Evolutionary conservation across 2,329 filamentous ascomycete species (phyloP).

Genomic region (Xylariaceae sp.): DNA sequence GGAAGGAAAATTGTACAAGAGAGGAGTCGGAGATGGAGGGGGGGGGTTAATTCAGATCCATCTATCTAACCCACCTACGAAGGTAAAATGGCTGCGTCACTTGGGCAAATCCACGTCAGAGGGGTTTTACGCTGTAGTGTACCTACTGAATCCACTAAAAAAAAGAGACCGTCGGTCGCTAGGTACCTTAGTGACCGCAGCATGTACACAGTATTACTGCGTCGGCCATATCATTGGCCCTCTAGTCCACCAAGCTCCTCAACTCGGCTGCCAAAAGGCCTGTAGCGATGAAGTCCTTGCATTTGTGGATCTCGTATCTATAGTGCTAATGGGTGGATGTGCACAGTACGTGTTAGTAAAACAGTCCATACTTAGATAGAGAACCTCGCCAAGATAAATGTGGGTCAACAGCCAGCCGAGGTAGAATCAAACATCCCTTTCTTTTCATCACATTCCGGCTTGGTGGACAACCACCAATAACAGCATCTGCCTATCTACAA

Average conservation of each 20-base stretch:
- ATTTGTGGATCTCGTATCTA: no score
- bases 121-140: background rate
- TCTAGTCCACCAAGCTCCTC: background rate
- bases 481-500: background rate
- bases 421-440: background rate
- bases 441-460: background rate
- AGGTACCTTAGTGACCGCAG: background rate
- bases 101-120: background rate
- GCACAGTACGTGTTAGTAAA: background rate
- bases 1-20: background rate
- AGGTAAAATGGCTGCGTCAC: background rate
- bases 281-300: no score
- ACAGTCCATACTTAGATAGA: background rate
- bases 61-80: no score
- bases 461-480: background rate
- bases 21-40: background rate
- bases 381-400: background rate
- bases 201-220: background rate
- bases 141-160: no score
- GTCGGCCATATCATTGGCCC: background rate
- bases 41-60: conserved; percentile 1
- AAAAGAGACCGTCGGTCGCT: no score
- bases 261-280: no score
- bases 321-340: no score
- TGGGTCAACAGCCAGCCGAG: background rate